Conservation (phyloP, 768 basidiomycete species). For the Termitomyces sp. region DNA sequence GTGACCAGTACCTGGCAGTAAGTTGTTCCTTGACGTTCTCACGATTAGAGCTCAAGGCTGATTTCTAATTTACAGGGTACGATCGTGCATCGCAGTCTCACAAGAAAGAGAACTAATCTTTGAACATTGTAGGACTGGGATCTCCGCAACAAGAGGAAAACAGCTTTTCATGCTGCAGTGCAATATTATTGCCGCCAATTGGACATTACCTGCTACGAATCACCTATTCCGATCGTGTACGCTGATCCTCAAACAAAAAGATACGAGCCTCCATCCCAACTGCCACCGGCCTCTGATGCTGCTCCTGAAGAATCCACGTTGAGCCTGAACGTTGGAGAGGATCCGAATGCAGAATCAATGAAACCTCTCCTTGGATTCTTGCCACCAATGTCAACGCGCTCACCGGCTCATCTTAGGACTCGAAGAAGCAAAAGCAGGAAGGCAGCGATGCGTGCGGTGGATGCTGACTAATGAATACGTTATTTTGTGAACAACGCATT, state of each 20-base stretch:
- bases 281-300: constrained; percentile 4
- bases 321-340: constrained; percentile 19
- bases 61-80: constrained; percentile 4
- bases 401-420: constrained; percentile 26
- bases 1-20: constrained; percentile 18
- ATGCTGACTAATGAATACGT: constrained; percentile 10
- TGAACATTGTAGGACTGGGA: constrained; percentile 46
- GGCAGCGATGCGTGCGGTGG: constrained; percentile 31
- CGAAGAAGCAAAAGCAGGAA: constrained; percentile 41
- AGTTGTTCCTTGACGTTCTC: neutral
- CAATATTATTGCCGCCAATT: constrained; percentile 69
- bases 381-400: constrained; percentile 34
- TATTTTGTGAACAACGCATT: neutral
- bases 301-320: constrained; percentile 13
- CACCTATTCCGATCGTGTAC: constrained; percentile 58
- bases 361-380: constrained; percentile 42
- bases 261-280: constrained; percentile 12
- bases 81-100: neutral
- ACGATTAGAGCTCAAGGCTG: neutral
- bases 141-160: constrained; percentile 53
- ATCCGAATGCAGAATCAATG: constrained; percentile 22
- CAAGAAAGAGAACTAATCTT: neutral
- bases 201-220: constrained; percentile 55
- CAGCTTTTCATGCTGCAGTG: constrained; percentile 76
- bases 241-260: constrained; percentile 26